Evolutionary conservation across 1,139 yeast genomes (phyloP), one percentile per base, ranked within the genome.

Genomic region (Kazachstania sp.): DNA sequence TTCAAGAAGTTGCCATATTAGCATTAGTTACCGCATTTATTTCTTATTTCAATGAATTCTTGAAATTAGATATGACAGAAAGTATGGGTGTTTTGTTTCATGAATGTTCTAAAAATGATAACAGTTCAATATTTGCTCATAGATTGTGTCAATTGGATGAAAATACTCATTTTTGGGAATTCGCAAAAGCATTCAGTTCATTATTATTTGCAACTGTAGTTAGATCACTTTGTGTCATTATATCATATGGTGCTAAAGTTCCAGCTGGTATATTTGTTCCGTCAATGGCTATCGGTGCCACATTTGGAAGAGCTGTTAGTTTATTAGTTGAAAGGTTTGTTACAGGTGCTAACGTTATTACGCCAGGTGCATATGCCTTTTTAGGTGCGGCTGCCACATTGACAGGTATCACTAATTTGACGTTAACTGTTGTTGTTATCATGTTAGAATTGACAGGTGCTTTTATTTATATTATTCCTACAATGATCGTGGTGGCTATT

Each of bases 191-290:
- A 54, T 80, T 45, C 26, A 57, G 73, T 1, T 75, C 92, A 0
- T 71, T 94, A 37, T 48, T 78, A 0, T 71, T 78, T 51, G 97
- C 97, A 0, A 85, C 95, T 0, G 54, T 80, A 0, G 71, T 87
- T 11, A 72, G 98, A 49, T 79, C 83, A 68, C 56, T 74, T 0
- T 71, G 94, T 38, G 86, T 94, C 20, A 78, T 87, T 31, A 72
- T 92, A 12, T 84, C 97, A 0, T 94, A 94, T 63, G 97, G 97
- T 2, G 79, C 88, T 54, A 86, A 83, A 61, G 92, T 90, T 0
- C 97, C 97, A 1, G 95, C 96, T 1, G 97, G 97, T 18, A 88
- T 90, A 11, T 90, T 90, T 68, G 96, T 90, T 15, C 97, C 97
- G 1, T 86, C 96, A 1, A 84, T 90, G 94, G 96, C 97, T 0